Base-by-base conservation (phyloP, 345 rosid species). In the Heritiera fomes region DNA sequence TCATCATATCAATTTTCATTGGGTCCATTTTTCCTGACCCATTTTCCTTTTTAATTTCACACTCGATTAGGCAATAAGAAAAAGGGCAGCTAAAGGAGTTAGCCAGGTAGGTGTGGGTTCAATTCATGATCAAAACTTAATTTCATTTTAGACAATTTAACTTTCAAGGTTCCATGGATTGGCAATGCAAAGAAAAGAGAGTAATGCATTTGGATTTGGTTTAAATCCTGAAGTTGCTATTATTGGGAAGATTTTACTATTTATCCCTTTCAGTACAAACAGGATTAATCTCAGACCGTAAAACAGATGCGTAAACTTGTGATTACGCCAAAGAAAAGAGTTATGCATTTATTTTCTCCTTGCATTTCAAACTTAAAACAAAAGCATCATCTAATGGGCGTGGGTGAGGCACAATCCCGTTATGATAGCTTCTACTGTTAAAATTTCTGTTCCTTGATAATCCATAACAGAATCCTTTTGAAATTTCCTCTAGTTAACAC, bases 121-220 rank as follows among this genome's bases (percentile, higher is more conserved):
- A 78, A 73, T 69, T 79, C 84, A 77, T 60, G 65, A 60, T 32
- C 41, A 17, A 58, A 80, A 61, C 30, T 30, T 74, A 47, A 69
- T 70, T 23, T 20, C 28, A 47, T 13, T 59, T 75, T 30, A 62
- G 74, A 69, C 50, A 56, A 56, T 34, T 34, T 34, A 34, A 34
- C 38, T 34, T 34, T 34, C 38, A 34, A 34, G 3, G 38, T 34
- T 34, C 10, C 32, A 61, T 66, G 49, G 13, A 1, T 64, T 34
- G 46, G 20, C 9, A 59, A 23, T 59, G 20, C 69, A 32, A 63
- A 63, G 41, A 34, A 14, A 14, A 61, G 67, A 30, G 14, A 62
- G 40, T 23, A 23, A 23, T 23, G 28, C 28, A 23, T 23, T 23
- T 23, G 28, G 28, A 23, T 23, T 23, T 23, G 28, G 28, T 23